A percentile compares a stretch with the other conserved stretches of the same genome.
phyloP scores from a whole-genome alignment of 2,329 filamentous ascomycete species.

The Paraconiothyrium sp. region DNA sequence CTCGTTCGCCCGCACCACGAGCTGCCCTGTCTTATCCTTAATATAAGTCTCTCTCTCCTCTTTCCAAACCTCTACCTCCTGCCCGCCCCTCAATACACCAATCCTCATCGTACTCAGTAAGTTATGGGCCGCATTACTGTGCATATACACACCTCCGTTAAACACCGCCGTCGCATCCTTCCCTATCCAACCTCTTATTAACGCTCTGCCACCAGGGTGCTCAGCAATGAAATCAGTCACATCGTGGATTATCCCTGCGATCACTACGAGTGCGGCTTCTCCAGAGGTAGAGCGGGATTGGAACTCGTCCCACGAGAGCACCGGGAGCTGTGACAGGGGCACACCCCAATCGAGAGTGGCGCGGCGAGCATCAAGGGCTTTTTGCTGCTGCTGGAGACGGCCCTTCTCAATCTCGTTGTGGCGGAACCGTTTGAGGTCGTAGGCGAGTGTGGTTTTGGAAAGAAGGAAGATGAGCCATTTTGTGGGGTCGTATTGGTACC shows the following conservation, averaged over 20 bases:
- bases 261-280: constrained; percentile 43
- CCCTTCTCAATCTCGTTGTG: constrained; percentile 54
- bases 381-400: constrained; percentile 52
- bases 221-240: constrained; percentile 47
- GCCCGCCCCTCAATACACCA: constrained; percentile 49
- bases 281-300: constrained; percentile 38
- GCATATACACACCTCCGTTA: constrained; percentile 52
- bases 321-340: constrained; percentile 48
- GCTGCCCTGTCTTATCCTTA: constrained; percentile 78
- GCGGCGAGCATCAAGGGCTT: constrained; percentile 49
- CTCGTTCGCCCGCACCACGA: constrained; percentile 80
- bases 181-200: constrained; percentile 48
- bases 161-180: constrained; percentile 53
- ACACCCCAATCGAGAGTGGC: constrained; percentile 50
- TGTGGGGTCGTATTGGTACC: constrained; percentile 53
- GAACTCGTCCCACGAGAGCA: constrained; percentile 52
- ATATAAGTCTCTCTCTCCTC: constrained; percentile 58
- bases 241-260: constrained; percentile 52
- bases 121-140: constrained; percentile 53
- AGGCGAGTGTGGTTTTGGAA: constrained; percentile 43
- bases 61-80: constrained; percentile 54
- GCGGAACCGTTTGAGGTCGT: constrained; percentile 52
- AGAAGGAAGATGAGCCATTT: constrained; percentile 52
- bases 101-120: constrained; percentile 51
- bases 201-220: constrained; percentile 50